Evolutionary conservation across 2,329 filamentous ascomycete species (phyloP), one percentile per base, ranked within the genome.

Genomic region (Tolypocladium ophioglossoides): DNA sequence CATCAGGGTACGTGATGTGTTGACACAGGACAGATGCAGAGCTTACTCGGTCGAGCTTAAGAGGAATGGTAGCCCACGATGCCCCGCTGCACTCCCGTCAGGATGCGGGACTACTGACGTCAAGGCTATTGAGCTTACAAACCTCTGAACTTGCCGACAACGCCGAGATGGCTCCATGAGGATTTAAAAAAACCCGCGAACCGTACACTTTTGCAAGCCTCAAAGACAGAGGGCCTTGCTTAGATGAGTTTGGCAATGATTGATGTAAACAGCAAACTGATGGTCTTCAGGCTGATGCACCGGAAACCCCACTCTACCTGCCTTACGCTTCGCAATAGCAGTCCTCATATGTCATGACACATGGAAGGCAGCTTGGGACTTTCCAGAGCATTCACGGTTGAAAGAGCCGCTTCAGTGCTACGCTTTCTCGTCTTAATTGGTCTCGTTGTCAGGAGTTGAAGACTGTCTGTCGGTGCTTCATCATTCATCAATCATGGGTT

Each of bases 1-100:
- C 65, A 66, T 67, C 46, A 53, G 52, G 51, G 53, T 44, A 5
- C 2, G 44, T 30, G 27, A 27, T 3, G 27, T 27, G 27, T 6
- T 27, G 27, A 6, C 27, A 6, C 27, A 27, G 27, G 27, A 6
- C 6, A 9, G 27, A 12, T 10, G 18, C 18, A 9, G 10, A 14
- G 44, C 20, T 48, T 20, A 20, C 27, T 20, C 18, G 16, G 44
- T 48, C 44, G 44, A 34, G 44, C 20, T 34, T 34, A 20, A 32
- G 27, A n/a, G 18, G 24, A 32, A 16, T 0, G 5, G 22, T 14
- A 12, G 5, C 6, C 2, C 16, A 14, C 24, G 18, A 34, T 48
- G 44, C 44, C 44, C 44, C 44, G 44, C 44, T 7, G 10, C 27
- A 20, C 24, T 27, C 18, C 16, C 27, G 18, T 27, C 27, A 44